Conservation (phyloP, 2,329 filamentous ascomycete genomes). For the Penicillium sp. region DNA sequence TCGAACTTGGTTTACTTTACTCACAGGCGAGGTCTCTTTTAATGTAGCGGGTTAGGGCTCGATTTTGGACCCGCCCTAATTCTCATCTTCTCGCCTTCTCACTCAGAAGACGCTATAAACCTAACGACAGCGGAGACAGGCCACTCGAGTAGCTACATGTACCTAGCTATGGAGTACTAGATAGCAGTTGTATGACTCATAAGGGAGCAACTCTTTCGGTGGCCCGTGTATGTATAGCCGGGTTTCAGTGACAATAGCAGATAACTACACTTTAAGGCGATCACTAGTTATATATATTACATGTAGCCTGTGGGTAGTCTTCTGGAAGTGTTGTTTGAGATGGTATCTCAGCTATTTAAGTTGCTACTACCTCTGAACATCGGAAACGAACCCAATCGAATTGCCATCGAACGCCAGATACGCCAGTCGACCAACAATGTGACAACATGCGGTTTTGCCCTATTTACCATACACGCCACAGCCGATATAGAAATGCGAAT, state of each 20-base stretch:
- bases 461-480: constrained; percentile 17
- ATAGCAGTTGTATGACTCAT: no score
- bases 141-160: no score
- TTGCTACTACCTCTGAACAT: constrained; percentile 10
- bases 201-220: no score
- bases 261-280: no score
- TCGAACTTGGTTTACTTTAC: neutral
- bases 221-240: no score
- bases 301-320: neutral
- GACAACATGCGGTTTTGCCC: constrained; percentile 11
- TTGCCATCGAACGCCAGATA: constrained; percentile 30
- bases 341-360: neutral
- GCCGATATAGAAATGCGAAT: constrained; percentile 19
- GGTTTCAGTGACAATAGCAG: neutral
- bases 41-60: neutral
- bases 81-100: neutral
- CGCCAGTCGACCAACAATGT: constrained; percentile 27
- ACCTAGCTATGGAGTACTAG: no score
- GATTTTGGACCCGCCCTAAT: neutral
- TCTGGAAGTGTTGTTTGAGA: neutral
- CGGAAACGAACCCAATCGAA: constrained; percentile 24
- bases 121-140: no score
- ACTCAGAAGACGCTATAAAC: no score
- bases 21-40: no score
- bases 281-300: no score